These are phyloP conservation scores for Westerdykella ornata DNA, from an alignment of 2,329 filamentous ascomycete species.

Conservation along the genomic window DNA sequence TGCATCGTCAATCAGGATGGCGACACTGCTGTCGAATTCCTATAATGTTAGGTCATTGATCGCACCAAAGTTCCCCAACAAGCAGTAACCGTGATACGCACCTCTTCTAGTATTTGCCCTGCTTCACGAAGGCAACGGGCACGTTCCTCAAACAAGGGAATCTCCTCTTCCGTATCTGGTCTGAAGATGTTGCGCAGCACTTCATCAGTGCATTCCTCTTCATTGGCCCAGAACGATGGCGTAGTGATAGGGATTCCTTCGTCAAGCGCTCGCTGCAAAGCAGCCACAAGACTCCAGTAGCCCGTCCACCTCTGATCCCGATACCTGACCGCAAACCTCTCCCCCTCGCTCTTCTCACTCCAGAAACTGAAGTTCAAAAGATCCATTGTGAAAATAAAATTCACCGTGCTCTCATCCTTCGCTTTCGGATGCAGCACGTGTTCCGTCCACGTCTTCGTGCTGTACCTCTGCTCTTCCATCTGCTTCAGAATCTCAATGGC, in stretches of 20 bases:
- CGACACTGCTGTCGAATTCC: constrained; percentile 69
- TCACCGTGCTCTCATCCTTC: constrained; percentile 71
- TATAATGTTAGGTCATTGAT: constrained; percentile 34
- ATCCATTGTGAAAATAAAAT: constrained; percentile 97
- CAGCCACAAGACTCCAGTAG: constrained; percentile 89
- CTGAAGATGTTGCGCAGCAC: constrained; percentile 72
- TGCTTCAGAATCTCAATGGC: constrained; percentile 69
- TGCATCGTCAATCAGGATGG: constrained; percentile 66
- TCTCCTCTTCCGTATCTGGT: constrained; percentile 77
- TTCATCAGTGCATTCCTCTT: constrained; percentile 68
- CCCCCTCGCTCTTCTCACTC: constrained; percentile 63
- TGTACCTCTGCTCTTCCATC: constrained; percentile 81
- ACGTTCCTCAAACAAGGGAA: constrained; percentile 74
- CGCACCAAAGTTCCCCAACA: not conserved
- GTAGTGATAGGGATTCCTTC: constrained; percentile 87
- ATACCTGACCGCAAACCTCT: constrained; percentile 79
- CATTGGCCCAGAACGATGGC: constrained; percentile 76
- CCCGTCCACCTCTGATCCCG: constrained; percentile 78
- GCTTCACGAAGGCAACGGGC: constrained; percentile 76
- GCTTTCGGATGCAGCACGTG: constrained; percentile 84
- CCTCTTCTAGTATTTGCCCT: constrained; percentile 69
- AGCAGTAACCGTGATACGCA: constrained; percentile 34
- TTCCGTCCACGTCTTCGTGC: constrained; percentile 75
- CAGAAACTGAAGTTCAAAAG: constrained; percentile 96
- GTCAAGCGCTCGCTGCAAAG: constrained; percentile 77